Evolutionary conservation across 2,329 filamentous ascomycete genomes (phyloP).

Genomic region (Fusarium dlaminii): DNA sequence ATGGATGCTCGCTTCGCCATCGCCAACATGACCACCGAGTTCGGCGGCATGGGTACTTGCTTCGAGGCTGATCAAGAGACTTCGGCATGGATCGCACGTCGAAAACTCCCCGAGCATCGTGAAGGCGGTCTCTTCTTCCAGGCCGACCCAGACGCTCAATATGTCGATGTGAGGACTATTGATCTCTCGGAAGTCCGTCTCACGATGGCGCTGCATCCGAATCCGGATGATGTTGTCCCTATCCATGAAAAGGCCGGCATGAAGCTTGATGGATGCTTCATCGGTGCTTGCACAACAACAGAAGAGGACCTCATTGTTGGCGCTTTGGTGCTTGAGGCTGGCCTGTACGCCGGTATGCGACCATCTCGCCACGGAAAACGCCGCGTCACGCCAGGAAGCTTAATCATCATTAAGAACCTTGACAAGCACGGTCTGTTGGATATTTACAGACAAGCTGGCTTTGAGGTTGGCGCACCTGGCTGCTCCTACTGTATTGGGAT

Average conservation of each 20-base stretch:
- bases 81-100: not conserved
- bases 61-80: not conserved
- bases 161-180: not conserved
- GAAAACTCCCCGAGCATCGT: not conserved
- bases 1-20: not conserved
- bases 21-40: not conserved
- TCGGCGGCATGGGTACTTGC: not conserved
- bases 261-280: not conserved
- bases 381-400: not conserved
- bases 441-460: not conserved
- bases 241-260: not conserved
- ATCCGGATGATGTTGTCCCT: not conserved
- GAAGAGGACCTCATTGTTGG: not conserved
- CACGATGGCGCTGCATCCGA: not conserved
- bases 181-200: not conserved
- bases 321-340: not conserved
- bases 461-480: not conserved
- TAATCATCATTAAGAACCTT: not conserved
- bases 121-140: not conserved
- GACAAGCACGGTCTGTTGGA: not conserved
- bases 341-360: not conserved
- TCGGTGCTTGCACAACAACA: not conserved
- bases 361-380: not conserved
- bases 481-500: not conserved
- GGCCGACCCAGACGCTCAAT: not conserved